These are phyloP conservation scores for Chalaropsis thielavioides DNA, from an alignment of 2,329 filamentous ascomycete genomes.

Conservation along the genomic window DNA sequence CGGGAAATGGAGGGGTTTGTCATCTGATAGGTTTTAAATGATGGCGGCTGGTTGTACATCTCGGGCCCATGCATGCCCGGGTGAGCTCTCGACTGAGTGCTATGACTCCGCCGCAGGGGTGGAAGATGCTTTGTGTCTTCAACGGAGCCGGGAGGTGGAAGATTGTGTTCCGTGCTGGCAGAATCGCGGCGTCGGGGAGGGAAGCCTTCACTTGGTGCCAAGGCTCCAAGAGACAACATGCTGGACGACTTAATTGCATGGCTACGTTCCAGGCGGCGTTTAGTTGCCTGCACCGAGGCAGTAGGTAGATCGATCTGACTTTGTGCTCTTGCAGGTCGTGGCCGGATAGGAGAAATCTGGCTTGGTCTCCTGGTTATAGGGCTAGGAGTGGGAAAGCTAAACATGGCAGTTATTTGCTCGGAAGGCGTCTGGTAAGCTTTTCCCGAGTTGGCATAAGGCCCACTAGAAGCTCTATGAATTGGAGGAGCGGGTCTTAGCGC, in stretches of 20 bases:
- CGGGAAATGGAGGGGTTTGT: not conserved
- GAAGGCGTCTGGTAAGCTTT: not conserved
- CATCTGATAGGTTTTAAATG: not conserved
- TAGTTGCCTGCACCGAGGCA: slow-evolving; percentile 11
- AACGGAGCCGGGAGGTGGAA: not conserved
- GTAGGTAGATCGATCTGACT: slow-evolving; percentile 14
- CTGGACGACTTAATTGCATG: slow-evolving; percentile 7
- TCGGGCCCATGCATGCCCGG: not conserved
- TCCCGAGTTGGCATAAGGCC: not conserved
- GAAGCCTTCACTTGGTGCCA: slow-evolving; percentile 4
- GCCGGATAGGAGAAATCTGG: slow-evolving; percentile 5
- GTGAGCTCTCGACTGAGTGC: slow-evolving; percentile 4
- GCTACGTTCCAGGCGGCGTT: slow-evolving; percentile 8
- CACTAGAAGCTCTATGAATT: slow-evolving; percentile 5
- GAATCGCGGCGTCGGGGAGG: slow-evolving; percentile 14
- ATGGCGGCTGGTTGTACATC: not conserved
- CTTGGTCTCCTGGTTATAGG: not conserved
- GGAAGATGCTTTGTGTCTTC: slow-evolving; percentile 10
- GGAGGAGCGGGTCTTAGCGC: slow-evolving; percentile 18
- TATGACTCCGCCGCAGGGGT: slow-evolving; percentile 11
- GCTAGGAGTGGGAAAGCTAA: not conserved
- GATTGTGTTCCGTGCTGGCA: slow-evolving; percentile 1
- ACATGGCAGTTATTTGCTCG: not conserved
- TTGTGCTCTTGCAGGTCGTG: slow-evolving; percentile 8
- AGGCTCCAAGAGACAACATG: not conserved